These are phyloP conservation scores for Neurospora sp. DNA, from an alignment of 495 filamentous ascomycete species.

Conservation along the genomic window DNA sequence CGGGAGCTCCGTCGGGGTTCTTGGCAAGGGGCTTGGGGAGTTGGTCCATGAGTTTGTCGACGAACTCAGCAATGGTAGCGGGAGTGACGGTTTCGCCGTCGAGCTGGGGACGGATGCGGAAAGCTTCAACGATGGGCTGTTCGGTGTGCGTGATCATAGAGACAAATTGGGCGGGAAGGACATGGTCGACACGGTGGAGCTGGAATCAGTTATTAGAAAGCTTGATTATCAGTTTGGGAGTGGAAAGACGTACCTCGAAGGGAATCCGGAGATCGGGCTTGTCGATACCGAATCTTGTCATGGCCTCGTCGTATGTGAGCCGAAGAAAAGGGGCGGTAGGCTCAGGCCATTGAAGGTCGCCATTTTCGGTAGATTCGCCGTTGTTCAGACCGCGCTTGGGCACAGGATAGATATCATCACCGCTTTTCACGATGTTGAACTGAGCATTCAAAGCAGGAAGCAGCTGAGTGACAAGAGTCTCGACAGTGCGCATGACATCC, in stretches of 20 bases:
- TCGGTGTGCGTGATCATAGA: constrained; percentile 56
- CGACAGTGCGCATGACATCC: constrained; percentile 62
- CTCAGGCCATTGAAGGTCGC: constrained; percentile 5
- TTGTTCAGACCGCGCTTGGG: constrained; percentile 1
- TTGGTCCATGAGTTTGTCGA: constrained; percentile 56
- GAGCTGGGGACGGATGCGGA: constrained; percentile 45
- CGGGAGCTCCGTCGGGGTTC: constrained; percentile 62
- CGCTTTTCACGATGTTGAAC: constrained; percentile 7
- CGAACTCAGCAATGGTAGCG: constrained; percentile 34
- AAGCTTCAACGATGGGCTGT: constrained; percentile 59
- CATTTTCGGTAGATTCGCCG: neutral
- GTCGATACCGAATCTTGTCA: constrained; percentile 75
- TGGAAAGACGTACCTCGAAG: constrained; percentile 28
- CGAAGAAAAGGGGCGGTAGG: constrained; percentile 11
- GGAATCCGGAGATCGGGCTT: constrained; percentile 76
- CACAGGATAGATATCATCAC: constrained; percentile 19
- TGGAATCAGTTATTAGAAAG: constrained; percentile 26
- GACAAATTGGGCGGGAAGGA: constrained; percentile 56
- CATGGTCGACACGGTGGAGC: constrained; percentile 52
- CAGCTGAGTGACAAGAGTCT: constrained; percentile 51
- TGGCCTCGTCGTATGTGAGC: constrained; percentile 67
- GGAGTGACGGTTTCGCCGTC: constrained; percentile 12
- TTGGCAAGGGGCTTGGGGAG: constrained; percentile 49
- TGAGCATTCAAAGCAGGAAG: constrained; percentile 40
- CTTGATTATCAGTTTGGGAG: neutral